These are phyloP conservation scores for Alternaria conjuncta DNA, from an alignment of 2,329 filamentous ascomycete genomes.

Conservation along the genomic window DNA sequence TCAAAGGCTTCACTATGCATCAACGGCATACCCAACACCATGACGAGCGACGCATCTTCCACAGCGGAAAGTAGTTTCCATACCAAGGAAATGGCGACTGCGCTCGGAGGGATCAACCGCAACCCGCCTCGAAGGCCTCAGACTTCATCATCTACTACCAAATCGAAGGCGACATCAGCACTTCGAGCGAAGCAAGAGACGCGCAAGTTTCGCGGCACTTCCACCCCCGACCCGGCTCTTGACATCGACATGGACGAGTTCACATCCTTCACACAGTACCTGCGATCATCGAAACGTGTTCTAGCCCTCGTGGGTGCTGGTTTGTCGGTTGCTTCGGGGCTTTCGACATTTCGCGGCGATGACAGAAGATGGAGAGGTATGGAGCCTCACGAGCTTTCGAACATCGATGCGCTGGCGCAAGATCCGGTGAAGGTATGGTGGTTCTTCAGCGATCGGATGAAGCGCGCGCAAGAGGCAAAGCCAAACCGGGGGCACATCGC, in stretches of 20 bases:
- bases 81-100: neutral
- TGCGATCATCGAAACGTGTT: slow-evolving; percentile 21
- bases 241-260: neutral
- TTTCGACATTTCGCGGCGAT: slow-evolving; percentile 32
- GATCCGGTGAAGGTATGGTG: slow-evolving; percentile 23
- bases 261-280: neutral
- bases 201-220: neutral
- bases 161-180: neutral
- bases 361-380: slow-evolving; percentile 19
- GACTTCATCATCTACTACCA: neutral
- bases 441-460: slow-evolving; percentile 22
- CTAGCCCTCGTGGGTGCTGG: slow-evolving; percentile 32
- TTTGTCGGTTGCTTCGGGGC: slow-evolving; percentile 29
- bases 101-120: neutral
- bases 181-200: neutral
- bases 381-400: neutral
- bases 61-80: neutral
- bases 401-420: neutral
- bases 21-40: neutral
- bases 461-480: slow-evolving; percentile 15
- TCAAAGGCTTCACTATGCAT: neutral
- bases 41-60: neutral
- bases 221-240: neutral
- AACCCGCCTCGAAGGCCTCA: neutral
- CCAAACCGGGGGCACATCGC: slow-evolving; percentile 27